phyloP scores from a whole-genome alignment of 257 asterid species.

The Solanum medicagineum region DNA sequence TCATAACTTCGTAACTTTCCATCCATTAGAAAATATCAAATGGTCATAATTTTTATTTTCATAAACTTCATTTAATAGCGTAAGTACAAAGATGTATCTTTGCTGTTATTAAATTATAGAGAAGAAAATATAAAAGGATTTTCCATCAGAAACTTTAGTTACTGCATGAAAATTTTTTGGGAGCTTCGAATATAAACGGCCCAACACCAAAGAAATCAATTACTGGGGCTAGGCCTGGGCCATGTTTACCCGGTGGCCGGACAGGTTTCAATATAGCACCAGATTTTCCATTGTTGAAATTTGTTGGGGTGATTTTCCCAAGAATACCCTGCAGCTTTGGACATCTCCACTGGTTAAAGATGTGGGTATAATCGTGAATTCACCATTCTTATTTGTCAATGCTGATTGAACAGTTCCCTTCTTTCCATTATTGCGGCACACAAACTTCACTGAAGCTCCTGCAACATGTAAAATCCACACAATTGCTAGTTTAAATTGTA shows the following conservation, averaged over 20 bases:
- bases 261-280: slow-evolving; percentile 23
- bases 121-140: not conserved
- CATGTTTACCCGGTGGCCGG: not conserved
- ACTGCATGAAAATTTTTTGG: slow-evolving; percentile 11
- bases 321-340: slow-evolving; percentile 21
- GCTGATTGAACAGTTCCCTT: not conserved
- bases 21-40: not conserved
- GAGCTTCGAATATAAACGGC: slow-evolving; percentile 33
- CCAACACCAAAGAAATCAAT: slow-evolving; percentile 23
- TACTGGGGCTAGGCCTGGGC: not conserved
- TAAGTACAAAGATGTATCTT: not conserved
- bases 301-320: slow-evolving; percentile 30
- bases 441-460: not conserved
- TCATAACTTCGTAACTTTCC: not conserved
- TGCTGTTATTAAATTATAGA: not conserved
- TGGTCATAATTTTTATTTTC: not conserved
- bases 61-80: not conserved
- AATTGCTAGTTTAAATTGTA: not conserved
- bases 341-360: slow-evolving; percentile 6
- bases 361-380: slow-evolving; percentile 15
- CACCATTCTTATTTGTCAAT: slow-evolving; percentile 29
- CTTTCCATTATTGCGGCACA: slow-evolving; percentile 10
- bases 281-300: slow-evolving; percentile 13
- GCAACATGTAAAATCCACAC: not conserved
- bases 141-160: not conserved